Conservation (phyloP, 345 rosid species). For the Tarenaya hassleriana region DNA sequence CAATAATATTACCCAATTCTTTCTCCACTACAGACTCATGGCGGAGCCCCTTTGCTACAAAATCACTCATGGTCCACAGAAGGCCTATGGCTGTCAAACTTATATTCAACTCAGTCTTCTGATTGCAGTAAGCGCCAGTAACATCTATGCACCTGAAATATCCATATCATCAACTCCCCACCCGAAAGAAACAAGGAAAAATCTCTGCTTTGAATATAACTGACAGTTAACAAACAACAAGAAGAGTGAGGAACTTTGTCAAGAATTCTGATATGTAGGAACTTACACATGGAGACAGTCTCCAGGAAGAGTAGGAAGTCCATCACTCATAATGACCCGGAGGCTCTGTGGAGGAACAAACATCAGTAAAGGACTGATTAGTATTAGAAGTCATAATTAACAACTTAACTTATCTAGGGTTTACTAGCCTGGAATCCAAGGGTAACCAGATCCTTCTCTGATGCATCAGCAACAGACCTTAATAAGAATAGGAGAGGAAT, state of each 20-base stretch:
- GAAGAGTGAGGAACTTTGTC: constrained; percentile 5
- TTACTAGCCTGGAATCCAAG: constrained; percentile 89
- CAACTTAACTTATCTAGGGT: constrained; percentile 4
- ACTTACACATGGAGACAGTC: constrained; percentile 83
- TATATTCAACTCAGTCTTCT: constrained; percentile 84
- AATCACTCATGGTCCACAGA: constrained; percentile 90
- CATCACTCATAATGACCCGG: constrained; percentile 87
- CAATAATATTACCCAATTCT: constrained; percentile 42
- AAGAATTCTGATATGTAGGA: constrained; percentile 8
- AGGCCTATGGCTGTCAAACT: constrained; percentile 95
- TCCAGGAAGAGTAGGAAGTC: constrained; percentile 73
- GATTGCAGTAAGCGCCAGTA: constrained; percentile 95
- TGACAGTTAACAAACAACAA: constrained; percentile 9
- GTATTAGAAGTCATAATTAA: constrained; percentile 8
- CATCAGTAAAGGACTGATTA: constrained; percentile 11
- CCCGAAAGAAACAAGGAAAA: constrained; percentile 9
- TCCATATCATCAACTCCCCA: constrained; percentile 21
- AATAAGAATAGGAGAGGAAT: constrained; percentile 15
- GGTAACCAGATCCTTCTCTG: constrained; percentile 85
- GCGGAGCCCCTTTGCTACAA: constrained; percentile 67
- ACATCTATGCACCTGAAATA: constrained; percentile 87
- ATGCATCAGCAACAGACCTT: constrained; percentile 92
- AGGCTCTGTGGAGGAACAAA: constrained; percentile 48
- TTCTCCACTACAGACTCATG: constrained; percentile 41
- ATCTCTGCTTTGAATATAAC: constrained; percentile 4